Evolutionary conservation across 2,329 filamentous ascomycete genomes (phyloP), one percentile per base, ranked within the genome.

Genomic region (Clonostachys sp.): DNA sequence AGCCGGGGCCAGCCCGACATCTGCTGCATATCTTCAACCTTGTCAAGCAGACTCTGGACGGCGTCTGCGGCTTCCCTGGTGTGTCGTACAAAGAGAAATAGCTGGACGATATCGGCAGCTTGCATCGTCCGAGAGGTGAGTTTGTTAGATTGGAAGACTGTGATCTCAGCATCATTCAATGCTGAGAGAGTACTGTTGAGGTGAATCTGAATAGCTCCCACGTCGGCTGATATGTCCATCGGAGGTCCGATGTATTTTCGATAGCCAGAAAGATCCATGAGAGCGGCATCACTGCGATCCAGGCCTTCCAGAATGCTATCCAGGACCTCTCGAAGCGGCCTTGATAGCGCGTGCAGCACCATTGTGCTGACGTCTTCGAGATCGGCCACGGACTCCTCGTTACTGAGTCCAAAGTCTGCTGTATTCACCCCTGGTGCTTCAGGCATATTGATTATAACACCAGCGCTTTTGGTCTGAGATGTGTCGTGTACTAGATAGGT

Each of bases 11-110:
- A 60, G 48, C 61, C 60, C 5, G 68, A 64, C 24, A 50, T 58
- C 33, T 70, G 61, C 41, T 74, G 65, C 67, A 81, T 76, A 47
- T 71, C 57, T 41, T 71, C 65, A 4, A 81, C 65, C 54, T 75
- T 74, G 38, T 62, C 57, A 24, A 74, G 62, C 12, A 81, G 65
- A 20, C 59, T 63, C 54, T 76, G 70, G 5, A 80, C 65, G 2
- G 68, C 67, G 4, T 66, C 65, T 6, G 77, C 74, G 1, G 75
- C 67, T 61, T 80, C 77, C 36, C 78, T 71, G 34, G 79, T 67
- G 18, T 77, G 75, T 44, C 78, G 74, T 4, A 77, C 72, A 50
- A 79, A 81, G 1, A 81, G 66, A 46, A 83, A 78, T 12, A 79
- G 60, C 50, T 74, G 69, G 7, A 81, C 71, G 1, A 78, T 68